Evolutionary conservation across 2,329 filamentous ascomycete genomes (phyloP).

Genomic region (Blastomyces gilchristii): DNA sequence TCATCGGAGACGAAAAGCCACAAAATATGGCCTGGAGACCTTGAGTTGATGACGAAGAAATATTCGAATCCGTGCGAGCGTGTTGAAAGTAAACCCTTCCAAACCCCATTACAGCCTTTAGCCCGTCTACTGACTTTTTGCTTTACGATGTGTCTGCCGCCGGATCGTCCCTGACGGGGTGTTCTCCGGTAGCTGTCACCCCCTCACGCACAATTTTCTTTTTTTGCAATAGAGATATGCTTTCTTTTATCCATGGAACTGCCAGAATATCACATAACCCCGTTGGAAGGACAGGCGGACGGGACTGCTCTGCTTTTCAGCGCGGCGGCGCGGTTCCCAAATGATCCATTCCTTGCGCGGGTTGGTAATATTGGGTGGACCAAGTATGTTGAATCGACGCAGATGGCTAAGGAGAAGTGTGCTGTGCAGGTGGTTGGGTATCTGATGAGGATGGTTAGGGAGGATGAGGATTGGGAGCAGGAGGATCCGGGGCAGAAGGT

Average conservation of each 20-base stretch:
- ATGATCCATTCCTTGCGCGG: constrained; percentile 22
- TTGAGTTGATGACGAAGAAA: constrained; percentile 12
- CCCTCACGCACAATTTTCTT: neutral
- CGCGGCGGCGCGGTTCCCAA: constrained; percentile 19
- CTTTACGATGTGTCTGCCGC: neutral
- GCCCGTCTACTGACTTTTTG: neutral
- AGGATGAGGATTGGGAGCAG: constrained; percentile 19
- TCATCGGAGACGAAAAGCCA: neutral
- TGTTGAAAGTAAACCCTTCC: constrained; percentile 18
- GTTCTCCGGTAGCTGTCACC: neutral
- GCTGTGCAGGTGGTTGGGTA: constrained; percentile 22
- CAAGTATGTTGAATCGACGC: constrained; percentile 8
- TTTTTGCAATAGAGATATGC: constrained; percentile 17
- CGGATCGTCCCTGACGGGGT: neutral
- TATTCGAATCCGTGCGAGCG: constrained; percentile 11
- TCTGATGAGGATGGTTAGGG: constrained; percentile 22
- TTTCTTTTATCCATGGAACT: constrained; percentile 18
- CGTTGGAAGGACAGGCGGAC: constrained; percentile 7
- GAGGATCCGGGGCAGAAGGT: constrained; percentile 6
- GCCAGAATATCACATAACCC: constrained; percentile 17
- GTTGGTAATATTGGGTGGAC: constrained; percentile 22
- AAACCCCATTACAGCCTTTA: neutral
- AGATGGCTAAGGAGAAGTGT: constrained; percentile 18
- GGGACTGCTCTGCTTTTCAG: constrained; percentile 10
- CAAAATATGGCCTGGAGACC: constrained; percentile 11